Evolutionary conservation across 2,329 filamentous ascomycete species (phyloP).

Genomic region (Bipolaris oryzae): DNA sequence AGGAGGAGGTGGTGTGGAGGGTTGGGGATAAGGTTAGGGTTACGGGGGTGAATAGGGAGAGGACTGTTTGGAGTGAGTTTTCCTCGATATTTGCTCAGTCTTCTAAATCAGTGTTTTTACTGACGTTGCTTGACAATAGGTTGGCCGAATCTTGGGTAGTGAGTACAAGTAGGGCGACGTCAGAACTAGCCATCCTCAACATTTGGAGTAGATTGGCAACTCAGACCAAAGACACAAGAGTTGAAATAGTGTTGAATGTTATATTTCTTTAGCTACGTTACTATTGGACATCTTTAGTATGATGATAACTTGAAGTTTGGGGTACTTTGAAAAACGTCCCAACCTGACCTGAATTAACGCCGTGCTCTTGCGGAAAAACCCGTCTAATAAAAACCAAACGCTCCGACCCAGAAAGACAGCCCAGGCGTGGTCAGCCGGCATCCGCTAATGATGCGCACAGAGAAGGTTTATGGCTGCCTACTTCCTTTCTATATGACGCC

Average conservation of each 20-base stretch:
- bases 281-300: not conserved
- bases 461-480: slow-evolving; percentile 1
- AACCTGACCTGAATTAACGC: slow-evolving; percentile 3
- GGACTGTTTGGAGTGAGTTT: slow-evolving; percentile 53
- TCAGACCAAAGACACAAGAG: no score
- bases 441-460: not conserved
- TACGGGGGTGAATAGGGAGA: slow-evolving; percentile 46
- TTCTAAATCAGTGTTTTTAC: not conserved
- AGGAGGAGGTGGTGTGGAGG: slow-evolving; percentile 22
- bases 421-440: not conserved
- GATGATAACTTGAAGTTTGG: not conserved
- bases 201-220: no score
- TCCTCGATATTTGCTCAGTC: not conserved
- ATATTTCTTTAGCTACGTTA: not conserved
- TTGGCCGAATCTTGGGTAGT: slow-evolving; percentile 9
- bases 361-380: slow-evolving; percentile 15
- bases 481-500: slow-evolving; percentile 11
- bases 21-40: slow-evolving; percentile 55
- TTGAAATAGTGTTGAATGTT: no score
- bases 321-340: no score
- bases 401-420: slow-evolving; percentile 3
- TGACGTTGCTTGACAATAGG: slow-evolving; percentile 1
- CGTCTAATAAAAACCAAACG: slow-evolving; percentile 8
- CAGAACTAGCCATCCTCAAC: no score
- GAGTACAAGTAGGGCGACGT: not conserved